A percentile compares a stretch with the other conserved stretches of the same genome.
These are phyloP conservation scores for Eustoma russellianum DNA, from an alignment of 257 asterid genomes.

Conservation along the genomic window DNA sequence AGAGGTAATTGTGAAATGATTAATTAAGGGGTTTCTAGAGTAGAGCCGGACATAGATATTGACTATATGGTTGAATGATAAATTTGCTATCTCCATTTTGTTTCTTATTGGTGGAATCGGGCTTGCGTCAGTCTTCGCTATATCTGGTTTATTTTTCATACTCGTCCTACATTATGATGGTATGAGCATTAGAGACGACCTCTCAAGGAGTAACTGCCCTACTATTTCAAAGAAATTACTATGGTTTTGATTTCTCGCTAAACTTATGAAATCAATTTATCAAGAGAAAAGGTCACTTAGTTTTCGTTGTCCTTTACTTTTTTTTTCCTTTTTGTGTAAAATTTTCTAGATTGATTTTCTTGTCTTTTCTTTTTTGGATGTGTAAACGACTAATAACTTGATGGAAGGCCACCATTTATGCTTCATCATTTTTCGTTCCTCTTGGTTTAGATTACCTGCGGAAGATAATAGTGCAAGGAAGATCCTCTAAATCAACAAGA, in stretches of 20 bases:
- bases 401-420: background rate
- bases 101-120: too few relatives aligned
- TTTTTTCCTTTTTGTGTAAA: background rate
- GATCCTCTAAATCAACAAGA: constrained; percentile 90
- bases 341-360: background rate
- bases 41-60: background rate
- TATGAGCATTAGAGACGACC: too few relatives aligned
- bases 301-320: background rate
- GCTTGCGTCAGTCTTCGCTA: too few relatives aligned
- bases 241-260: too few relatives aligned
- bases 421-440: background rate
- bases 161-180: too few relatives aligned
- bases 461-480: constrained; percentile 91
- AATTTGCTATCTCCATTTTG: too few relatives aligned
- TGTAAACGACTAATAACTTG: background rate
- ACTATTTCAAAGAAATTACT: too few relatives aligned
- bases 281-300: too few relatives aligned
- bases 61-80: background rate
- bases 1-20: constrained; percentile 25
- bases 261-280: background rate
- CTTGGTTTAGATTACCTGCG: constrained; percentile 70
- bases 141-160: too few relatives aligned
- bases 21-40: too few relatives aligned
- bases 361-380: background rate
- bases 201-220: too few relatives aligned